Conservation (phyloP, 2,329 filamentous ascomycete species). For the Sarocladium kiliense region DNA sequence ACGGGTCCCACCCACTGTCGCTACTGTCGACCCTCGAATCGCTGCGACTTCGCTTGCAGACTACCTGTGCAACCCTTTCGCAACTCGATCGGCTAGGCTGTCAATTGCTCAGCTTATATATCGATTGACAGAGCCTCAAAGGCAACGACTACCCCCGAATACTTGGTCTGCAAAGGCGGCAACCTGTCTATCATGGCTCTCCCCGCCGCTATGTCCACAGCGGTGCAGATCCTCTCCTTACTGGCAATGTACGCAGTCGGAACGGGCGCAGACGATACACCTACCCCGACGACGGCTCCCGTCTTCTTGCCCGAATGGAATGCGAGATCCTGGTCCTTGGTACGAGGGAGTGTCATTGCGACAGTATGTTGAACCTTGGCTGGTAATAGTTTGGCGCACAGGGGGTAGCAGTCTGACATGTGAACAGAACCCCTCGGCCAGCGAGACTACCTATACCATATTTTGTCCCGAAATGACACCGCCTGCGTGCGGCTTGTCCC, state of each 20-base stretch:
- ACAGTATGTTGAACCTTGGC: constrained; percentile 32
- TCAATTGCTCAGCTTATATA: neutral
- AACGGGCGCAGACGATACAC: constrained; percentile 15
- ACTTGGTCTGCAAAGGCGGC: neutral
- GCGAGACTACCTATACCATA: constrained; percentile 41
- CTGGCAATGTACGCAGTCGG: constrained; percentile 18
- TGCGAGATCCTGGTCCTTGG: constrained; percentile 34
- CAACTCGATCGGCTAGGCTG: neutral
- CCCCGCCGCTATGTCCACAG: neutral
- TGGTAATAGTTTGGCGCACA: neutral
- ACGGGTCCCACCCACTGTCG: neutral
- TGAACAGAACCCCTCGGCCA: constrained; percentile 28
- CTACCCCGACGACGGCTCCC: constrained; percentile 34
- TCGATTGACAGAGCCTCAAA: neutral
- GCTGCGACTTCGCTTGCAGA: neutral
- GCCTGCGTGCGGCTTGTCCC: constrained; percentile 36
- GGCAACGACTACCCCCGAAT: neutral
- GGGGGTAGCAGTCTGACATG: neutral
- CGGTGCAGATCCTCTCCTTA: constrained; percentile 17
- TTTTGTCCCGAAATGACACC: constrained; percentile 40
- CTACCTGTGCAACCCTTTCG: neutral
- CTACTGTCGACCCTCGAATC: neutral
- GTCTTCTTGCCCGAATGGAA: constrained; percentile 40
- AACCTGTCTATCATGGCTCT: neutral
- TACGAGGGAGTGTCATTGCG: constrained; percentile 40